Conservation (phyloP, 495 filamentous ascomycete species). For the Penicillium argentinense region DNA sequence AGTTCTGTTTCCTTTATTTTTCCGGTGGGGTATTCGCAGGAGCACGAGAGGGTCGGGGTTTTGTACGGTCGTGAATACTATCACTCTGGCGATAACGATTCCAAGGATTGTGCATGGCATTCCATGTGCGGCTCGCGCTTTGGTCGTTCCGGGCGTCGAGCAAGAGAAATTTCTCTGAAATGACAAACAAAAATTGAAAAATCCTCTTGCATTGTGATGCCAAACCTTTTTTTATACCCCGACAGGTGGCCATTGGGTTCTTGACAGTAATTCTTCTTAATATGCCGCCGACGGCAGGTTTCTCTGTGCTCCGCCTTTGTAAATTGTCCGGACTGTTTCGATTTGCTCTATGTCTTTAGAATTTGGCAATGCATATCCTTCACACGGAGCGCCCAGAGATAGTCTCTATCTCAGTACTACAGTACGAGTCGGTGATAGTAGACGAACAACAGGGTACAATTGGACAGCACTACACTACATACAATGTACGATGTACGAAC, state of each 20-base stretch:
- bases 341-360: no score
- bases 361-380: no score
- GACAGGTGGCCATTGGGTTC: neutral
- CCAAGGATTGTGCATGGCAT: slow-evolving; percentile 36
- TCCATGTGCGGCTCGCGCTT: slow-evolving; percentile 30
- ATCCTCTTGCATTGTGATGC: slow-evolving; percentile 13
- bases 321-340: no score
- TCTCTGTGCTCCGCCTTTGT: no score
- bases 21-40: slow-evolving; percentile 24
- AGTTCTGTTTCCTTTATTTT: slow-evolving; percentile 32
- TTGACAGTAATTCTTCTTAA: no score
- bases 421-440: no score
- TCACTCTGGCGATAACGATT: slow-evolving; percentile 37
- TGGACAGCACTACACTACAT: no score
- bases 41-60: slow-evolving; percentile 29
- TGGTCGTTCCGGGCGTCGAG: slow-evolving; percentile 28
- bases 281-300: no score
- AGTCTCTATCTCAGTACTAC: neutral
- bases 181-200: slow-evolving; percentile 38
- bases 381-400: no score
- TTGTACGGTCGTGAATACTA: slow-evolving; percentile 32
- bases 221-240: neutral
- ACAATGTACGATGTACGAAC: no score
- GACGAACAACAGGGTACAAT: no score
- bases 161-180: slow-evolving; percentile 34